These are phyloP conservation scores for Aegilops bicornis DNA, from an alignment of 176 grass and related monocot species.

Conservation along the genomic window DNA sequence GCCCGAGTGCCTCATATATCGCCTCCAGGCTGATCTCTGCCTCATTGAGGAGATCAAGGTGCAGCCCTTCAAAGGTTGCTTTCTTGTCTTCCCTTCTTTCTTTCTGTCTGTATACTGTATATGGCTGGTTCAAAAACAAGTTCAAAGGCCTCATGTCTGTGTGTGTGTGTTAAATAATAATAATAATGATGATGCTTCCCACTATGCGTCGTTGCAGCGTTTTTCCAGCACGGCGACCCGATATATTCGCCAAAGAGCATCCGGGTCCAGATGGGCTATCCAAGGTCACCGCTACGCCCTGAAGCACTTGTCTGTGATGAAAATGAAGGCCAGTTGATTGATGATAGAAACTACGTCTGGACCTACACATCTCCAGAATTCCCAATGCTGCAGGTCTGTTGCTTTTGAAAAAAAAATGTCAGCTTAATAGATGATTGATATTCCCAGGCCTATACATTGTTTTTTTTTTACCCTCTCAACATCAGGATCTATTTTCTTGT, in stretches of 20 bases:
- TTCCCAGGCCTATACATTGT: background rate
- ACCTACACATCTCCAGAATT: conserved; percentile 73
- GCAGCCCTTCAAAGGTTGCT: conserved; percentile 51
- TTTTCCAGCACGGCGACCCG: conserved; percentile 52
- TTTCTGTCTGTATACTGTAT: no score
- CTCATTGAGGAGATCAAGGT: conserved; percentile 59
- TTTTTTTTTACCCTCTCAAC: background rate
- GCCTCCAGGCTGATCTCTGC: conserved; percentile 41
- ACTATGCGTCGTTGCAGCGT: conserved; percentile 31
- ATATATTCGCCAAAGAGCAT: conserved; percentile 63
- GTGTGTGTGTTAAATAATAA: no score
- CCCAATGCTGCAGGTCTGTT: conserved; percentile 62
- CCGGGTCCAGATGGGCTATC: conserved; percentile 59
- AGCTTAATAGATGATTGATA: background rate
- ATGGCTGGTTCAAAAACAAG: no score
- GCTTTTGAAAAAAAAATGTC: conserved; percentile 14
- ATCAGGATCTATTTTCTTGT: background rate
- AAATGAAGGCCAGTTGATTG: conserved; percentile 30
- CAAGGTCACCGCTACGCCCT: conserved; percentile 16
- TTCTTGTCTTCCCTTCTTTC: no score
- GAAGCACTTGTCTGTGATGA: conserved; percentile 34
- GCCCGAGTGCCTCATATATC: conserved; percentile 45
- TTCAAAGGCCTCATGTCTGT: no score
- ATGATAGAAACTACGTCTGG: conserved; percentile 49
- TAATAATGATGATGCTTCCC: background rate